Evolutionary conservation across 805 yeast genomes (phyloP), one percentile per base, ranked within the genome.

Genomic region (Komagataella kurtzmanii): DNA sequence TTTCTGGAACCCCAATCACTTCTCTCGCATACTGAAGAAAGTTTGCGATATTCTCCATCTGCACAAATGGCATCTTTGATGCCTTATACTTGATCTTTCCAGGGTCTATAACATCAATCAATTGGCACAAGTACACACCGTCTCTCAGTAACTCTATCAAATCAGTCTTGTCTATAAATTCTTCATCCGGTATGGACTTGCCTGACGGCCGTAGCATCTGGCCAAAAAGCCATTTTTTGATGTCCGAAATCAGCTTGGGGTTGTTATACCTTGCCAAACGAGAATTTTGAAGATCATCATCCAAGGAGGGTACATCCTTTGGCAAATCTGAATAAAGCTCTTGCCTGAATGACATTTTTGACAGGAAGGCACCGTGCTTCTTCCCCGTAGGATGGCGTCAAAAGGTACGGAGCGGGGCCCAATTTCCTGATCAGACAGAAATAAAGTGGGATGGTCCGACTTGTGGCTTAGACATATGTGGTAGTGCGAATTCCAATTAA

Each of bases 1-100:
- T 89, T 56, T 85, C 84, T 5, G 89, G 87, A 2, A 88, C 81
- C 2, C 91, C 91, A 50, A 80, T 70, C 5, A 30, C 40, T 3
- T 61, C 51, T 55, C 81, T 77, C 49, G 88, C 80, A 51, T 82
- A 79, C 5, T 72, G 66, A 44, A 88, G 67, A 59, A 88, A 88
- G 56, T 78, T 77, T 49, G 88, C 79, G 40, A 88, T 86, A 59
- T 87, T 87, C 60, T 88, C 96, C 96, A 88, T 88, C 65, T 70
- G 74, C 14, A 81, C 76, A 62, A 87, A 88, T 2, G 95, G 91
- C 83, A 86, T 80, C 50, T 72, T 70, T 8, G 88, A 78, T 49
- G 71, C 72, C 61, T 83, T 86, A 62, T 65, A 81, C 55, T 73
- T 76, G 3, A 71, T 61, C 2, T 69, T 64, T 8, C 55, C 51